Base-by-base conservation (phyloP, 192 early-diverging fungal genomes). In the Martensiomyces pterosporus region DNA sequence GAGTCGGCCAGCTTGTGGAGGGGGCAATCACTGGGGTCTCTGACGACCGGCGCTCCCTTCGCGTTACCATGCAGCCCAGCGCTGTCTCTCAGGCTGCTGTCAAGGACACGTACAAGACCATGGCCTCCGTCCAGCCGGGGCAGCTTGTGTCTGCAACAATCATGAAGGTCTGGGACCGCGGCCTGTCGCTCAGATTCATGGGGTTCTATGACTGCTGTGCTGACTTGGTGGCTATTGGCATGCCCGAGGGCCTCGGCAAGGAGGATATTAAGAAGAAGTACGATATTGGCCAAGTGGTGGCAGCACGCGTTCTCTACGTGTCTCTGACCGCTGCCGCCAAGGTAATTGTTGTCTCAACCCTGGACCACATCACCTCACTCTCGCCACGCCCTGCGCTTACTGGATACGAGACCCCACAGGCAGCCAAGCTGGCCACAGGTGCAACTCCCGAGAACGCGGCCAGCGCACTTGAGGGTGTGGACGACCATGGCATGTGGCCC, bases 91-190 rank as follows among this genome's bases (percentile, higher is more conserved):
- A 78, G 38, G 62, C 80, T 5, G 36, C 48, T 6, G 75, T 80
- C 58, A 50, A 74, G 49, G 62, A 64, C 25, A 58, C 83, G 37
- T 80, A 78, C 69, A 80, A 78, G 44, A 75, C 76, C 26, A 76
- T 92, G 65, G 80, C 75, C n/a, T 88, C 89, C 2, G 55, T 92
- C n/a, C 83, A 82, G 44, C 87, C 92, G 26, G 93, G 93, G 7
- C 76, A 85, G 26, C 47, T 88, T 7, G 71, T 96, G 7, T 64
- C 80, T 7, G 81, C 80, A 2, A 78, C 82, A 21, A 64, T 96
- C 19, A 80, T 84, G 34, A 64, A 68, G 34, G 54, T 83, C 21
- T 69, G 82, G 50, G 71, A 80, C 22, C 75, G 61, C 54, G 93
- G 93, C 2, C 38, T 91, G 16, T 49, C 79, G 42, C 58, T 88